phyloP scores from a whole-genome alignment of 257 asterid species.

The Coffea canephora region DNA sequence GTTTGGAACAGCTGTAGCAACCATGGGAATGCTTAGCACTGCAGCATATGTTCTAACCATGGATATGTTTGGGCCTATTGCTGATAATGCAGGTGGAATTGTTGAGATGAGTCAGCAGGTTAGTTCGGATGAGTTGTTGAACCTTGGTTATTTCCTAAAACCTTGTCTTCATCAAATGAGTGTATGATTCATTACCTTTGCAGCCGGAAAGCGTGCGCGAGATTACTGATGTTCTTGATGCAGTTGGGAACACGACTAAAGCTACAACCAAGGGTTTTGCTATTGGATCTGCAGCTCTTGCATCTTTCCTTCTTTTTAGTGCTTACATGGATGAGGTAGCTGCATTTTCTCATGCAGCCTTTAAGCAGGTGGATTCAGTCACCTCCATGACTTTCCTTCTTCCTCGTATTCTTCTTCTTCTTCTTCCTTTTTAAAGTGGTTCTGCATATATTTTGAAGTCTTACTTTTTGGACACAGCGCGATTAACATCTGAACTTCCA shows the following conservation, averaged over 20 bases:
- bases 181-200: constrained; percentile 14
- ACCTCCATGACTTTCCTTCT: constrained; percentile 10
- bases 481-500: constrained; percentile 2
- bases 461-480: background rate
- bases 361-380: constrained; percentile 56
- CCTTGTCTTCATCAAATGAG: background rate
- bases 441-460: constrained; percentile 10
- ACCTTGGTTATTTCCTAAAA: background rate
- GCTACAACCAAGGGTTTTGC: constrained; percentile 99
- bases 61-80: constrained; percentile 99
- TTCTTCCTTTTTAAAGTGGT: background rate
- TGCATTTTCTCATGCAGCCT: constrained; percentile 64
- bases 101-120: constrained; percentile 99
- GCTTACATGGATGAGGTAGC: constrained; percentile 99
- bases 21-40: constrained; percentile 99
- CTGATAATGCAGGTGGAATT: constrained; percentile 99
- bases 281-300: constrained; percentile 98
- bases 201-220: constrained; percentile 99
- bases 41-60: constrained; percentile 98
- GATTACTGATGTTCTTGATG: constrained; percentile 95
- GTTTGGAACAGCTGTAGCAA: constrained; percentile 99
- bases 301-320: constrained; percentile 95
- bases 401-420: background rate
- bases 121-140: constrained; percentile 8
- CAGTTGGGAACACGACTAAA: constrained; percentile 98